Base-by-base conservation (phyloP, 2,329 filamentous ascomycete species). In the Sporothrix schenckii region DNA sequence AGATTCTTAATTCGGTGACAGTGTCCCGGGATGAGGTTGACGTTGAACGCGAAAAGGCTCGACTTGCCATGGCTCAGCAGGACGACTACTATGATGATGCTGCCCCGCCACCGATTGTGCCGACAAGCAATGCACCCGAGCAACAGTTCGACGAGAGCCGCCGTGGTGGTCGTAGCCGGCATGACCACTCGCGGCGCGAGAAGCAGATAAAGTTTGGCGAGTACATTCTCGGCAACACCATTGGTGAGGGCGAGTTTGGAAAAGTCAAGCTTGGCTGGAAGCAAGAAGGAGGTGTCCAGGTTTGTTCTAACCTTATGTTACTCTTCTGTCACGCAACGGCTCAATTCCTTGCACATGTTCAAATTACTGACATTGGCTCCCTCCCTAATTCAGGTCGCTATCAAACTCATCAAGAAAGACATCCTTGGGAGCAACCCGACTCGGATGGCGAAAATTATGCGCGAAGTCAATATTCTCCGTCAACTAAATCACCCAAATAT, bases 201-300 rank as follows among this genome's bases (percentile, higher is more conserved):
- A 97, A 96, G 82, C 88, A 91, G 74, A 93, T 91, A 54, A 94
- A 92, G 74, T 98, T 99, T 78, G 94, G 94, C 72, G 93, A 97
- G 73, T 99, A 98, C 80, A 93, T 97, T 72, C 86, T 99, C 3
- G 95, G 95, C 49, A 94, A 97, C 79, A 98, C 94, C 2, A 90
- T 99, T 66, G 95, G 95, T 66, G 95, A 99, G 83, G 95, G 95
- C 73, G 95, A 99, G 80, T 99, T 99, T 79, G 95, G 95, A 74
- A 99, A 99, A 79, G 95, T 99, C 76, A 98, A 97, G 81, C 89
- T 98, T 77, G 95, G 95, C 34, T 99, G 95, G 95, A 98, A 97
- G 80, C 92, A 93, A 79, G 94, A 97, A 80, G 94, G 93, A 72
- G 94, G 90, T 74, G 91, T 97, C 66, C 91, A 94, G 83, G 89